Percentiles rank a stretch among this genome's conserved stretches.
Evolutionary conservation across 345 rosid genomes (phyloP).

Genomic region (Excoecaria cochinchinensis): DNA sequence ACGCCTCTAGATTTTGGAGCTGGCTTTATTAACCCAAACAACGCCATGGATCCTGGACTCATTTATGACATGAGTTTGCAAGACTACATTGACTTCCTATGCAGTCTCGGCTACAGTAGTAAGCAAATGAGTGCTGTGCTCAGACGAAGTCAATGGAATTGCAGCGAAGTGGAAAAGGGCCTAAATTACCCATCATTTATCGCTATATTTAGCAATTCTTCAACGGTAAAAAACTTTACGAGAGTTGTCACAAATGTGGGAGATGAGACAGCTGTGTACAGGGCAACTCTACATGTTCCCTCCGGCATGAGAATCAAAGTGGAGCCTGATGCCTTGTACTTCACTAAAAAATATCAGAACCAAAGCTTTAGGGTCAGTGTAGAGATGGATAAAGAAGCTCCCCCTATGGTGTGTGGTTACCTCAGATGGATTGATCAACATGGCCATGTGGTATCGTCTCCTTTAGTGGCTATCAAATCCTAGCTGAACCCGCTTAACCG

Average conservation of each 20-base stretch:
- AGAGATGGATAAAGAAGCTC: slow-evolving; percentile 17
- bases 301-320: slow-evolving; percentile 11
- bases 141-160: slow-evolving; percentile 32
- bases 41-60: slow-evolving; percentile 47
- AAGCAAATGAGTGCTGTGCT: slow-evolving; percentile 40
- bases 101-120: slow-evolving; percentile 39
- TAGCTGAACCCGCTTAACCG: neutral
- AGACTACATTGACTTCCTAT: slow-evolving; percentile 40
- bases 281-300: slow-evolving; percentile 11
- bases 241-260: slow-evolving; percentile 38
- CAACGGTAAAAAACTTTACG: slow-evolving; percentile 11
- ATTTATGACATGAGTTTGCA: slow-evolving; percentile 46
- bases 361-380: slow-evolving; percentile 4
- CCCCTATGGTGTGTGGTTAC: slow-evolving; percentile 22
- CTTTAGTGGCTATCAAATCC: slow-evolving; percentile 35
- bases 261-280: neutral
- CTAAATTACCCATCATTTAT: slow-evolving; percentile 50
- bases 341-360: slow-evolving; percentile 9
- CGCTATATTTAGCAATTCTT: slow-evolving; percentile 23
- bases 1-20: slow-evolving; percentile 49
- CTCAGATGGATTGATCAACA: slow-evolving; percentile 45
- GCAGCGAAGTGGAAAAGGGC: slow-evolving; percentile 32
- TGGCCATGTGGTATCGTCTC: slow-evolving; percentile 37
- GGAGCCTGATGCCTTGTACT: slow-evolving; percentile 1
- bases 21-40: slow-evolving; percentile 40